Percentiles rank a stretch among this genome's conserved stretches.
Conservation (phyloP, 2,329 filamentous ascomycete species). For the Cladorrhinum sp. region DNA sequence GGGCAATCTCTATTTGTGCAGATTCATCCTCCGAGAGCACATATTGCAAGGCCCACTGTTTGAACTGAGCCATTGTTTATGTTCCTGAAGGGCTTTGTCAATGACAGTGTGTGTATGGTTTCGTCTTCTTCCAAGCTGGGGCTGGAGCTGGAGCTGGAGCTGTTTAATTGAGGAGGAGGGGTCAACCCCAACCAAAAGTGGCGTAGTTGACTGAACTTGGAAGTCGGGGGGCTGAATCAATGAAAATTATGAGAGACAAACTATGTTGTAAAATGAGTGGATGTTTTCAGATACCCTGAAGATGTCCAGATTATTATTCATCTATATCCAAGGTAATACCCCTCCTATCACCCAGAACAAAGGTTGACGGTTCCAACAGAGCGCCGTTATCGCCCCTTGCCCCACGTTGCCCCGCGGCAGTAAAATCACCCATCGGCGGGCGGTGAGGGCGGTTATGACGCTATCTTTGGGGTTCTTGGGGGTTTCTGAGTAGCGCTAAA, state of each 20-base stretch:
- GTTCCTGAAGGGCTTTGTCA: no score
- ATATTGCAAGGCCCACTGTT: constrained; percentile 52
- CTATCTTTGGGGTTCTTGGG: constrained; percentile 19
- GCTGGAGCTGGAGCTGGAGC: neutral
- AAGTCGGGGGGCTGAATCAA: neutral
- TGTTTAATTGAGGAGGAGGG: neutral
- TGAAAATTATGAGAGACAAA: no score
- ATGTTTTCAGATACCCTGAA: neutral
- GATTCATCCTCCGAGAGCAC: constrained; percentile 50
- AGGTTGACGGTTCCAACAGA: neutral
- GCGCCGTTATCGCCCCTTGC: constrained; percentile 26
- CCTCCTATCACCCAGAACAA: neutral
- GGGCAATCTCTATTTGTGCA: constrained; percentile 39
- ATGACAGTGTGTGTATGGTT: no score
- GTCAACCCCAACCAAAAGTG: neutral
- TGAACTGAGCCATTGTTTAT: constrained; percentile 48
- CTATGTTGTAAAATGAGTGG: neutral
- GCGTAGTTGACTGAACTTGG: neutral
- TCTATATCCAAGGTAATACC: no score
- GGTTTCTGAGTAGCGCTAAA: constrained; percentile 18
- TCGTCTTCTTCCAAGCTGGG: neutral
- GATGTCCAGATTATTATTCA: neutral
- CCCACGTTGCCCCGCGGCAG: constrained; percentile 25
- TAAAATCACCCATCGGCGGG: constrained; percentile 23
- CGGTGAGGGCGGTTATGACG: constrained; percentile 28